A percentile compares a stretch with the other conserved stretches of the same genome.
Evolutionary conservation across 352 stramenopile species (phyloP).

Genomic region (Phytophthora tentaculata): DNA sequence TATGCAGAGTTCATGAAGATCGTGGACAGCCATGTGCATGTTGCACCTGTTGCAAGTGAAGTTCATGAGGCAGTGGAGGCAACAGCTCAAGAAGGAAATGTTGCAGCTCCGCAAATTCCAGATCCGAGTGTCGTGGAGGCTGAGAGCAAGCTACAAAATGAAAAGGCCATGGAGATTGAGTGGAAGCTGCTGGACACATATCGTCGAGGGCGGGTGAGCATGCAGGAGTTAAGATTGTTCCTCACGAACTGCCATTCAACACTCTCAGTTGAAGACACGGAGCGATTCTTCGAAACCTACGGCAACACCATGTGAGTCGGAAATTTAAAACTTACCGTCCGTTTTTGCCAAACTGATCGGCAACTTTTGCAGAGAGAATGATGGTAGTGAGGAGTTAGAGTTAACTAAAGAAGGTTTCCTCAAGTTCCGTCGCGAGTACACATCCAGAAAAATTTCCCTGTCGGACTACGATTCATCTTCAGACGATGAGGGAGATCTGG

Average conservation of each 20-base stretch:
- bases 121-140: conserved; percentile 24
- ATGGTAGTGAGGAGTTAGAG: conserved; percentile 36
- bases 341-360: neutral
- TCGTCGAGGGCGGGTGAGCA: conserved; percentile 42
- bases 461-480: conserved; percentile 46
- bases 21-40: conserved; percentile 58
- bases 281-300: conserved; percentile 65
- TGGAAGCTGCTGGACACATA: conserved; percentile 71
- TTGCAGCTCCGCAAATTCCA: neutral
- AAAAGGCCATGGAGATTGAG: conserved; percentile 50
- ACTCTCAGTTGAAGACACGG: conserved; percentile 49
- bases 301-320: conserved; percentile 39
- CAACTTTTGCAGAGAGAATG: conserved; percentile 7
- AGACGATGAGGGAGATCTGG: conserved; percentile 32
- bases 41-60: conserved; percentile 4
- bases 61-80: conserved; percentile 1
- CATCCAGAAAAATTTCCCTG: conserved; percentile 29
- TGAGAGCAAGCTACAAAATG: conserved; percentile 28
- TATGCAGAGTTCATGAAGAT: conserved; percentile 75
- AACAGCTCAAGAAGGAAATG: conserved; percentile 4
- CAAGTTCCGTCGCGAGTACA: conserved; percentile 63
- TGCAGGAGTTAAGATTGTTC: conserved; percentile 54
- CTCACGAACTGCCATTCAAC: conserved; percentile 50
- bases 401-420: conserved; percentile 58
- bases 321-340: no score